These are phyloP conservation scores for Teratosphaeria epicoccoides DNA, from an alignment of 2,329 filamentous ascomycete genomes.

Conservation along the genomic window DNA sequence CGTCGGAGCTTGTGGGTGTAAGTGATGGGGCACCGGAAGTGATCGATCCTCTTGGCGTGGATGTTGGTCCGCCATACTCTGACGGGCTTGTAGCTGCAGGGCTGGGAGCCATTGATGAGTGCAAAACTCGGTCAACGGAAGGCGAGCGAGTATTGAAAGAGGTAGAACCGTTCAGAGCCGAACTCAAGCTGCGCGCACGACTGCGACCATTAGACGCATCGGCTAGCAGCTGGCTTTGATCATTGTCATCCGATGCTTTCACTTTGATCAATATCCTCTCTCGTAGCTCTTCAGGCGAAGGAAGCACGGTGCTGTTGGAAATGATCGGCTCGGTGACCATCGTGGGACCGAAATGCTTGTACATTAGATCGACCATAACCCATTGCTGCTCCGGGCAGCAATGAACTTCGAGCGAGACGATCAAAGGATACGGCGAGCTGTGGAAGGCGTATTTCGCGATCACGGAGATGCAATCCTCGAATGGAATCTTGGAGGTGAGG, in stretches of 20 bases:
- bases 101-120: slow-evolving; percentile 41
- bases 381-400: slow-evolving; percentile 75
- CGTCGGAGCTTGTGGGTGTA: slow-evolving; percentile 55
- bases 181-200: slow-evolving; percentile 60
- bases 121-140: slow-evolving; percentile 45
- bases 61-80: slow-evolving; percentile 36
- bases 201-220: slow-evolving; percentile 28
- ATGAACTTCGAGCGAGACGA: slow-evolving; percentile 92
- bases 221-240: slow-evolving; percentile 31
- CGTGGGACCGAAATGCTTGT: slow-evolving; percentile 67
- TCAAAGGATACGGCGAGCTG: slow-evolving; percentile 77
- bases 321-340: slow-evolving; percentile 69
- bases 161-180: slow-evolving; percentile 46
- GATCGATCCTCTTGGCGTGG: slow-evolving; percentile 44
- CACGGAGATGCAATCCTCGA: slow-evolving; percentile 81
- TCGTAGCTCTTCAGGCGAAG: slow-evolving; percentile 76
- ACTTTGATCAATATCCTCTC: slow-evolving; percentile 86
- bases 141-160: slow-evolving; percentile 43
- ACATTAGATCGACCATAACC: slow-evolving; percentile 83
- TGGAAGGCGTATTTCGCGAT: slow-evolving; percentile 93
- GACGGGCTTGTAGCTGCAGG: slow-evolving; percentile 42
- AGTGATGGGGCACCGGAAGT: slow-evolving; percentile 44
- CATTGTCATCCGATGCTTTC: slow-evolving; percentile 44
- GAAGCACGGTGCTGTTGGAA: slow-evolving; percentile 56
- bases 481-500: slow-evolving; percentile 77